Conservation (phyloP, 2,329 filamentous ascomycete species). For the Aschersonia sp. region DNA sequence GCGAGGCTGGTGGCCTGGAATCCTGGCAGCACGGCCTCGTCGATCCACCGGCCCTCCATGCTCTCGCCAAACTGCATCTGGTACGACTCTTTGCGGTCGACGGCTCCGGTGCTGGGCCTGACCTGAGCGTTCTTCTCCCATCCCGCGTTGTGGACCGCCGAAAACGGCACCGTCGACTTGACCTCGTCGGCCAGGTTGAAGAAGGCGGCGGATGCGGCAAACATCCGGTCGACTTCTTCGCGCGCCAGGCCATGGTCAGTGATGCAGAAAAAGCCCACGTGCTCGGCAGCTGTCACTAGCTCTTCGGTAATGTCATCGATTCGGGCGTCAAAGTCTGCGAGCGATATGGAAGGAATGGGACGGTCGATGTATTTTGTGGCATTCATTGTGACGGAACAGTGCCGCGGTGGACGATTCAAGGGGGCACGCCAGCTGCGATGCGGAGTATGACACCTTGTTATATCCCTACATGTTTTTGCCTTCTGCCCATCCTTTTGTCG, state of each 20-base stretch:
- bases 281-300: conserved; percentile 38
- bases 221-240: conserved; percentile 34
- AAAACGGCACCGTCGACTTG: conserved; percentile 39
- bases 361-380: conserved; percentile 24
- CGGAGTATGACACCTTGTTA: too few relatives aligned
- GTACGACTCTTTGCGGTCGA: conserved; percentile 47
- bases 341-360: conserved; percentile 30
- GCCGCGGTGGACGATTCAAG: background rate
- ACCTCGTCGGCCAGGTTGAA: conserved; percentile 34
- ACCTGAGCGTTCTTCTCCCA: conserved; percentile 47
- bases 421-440: background rate
- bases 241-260: conserved; percentile 37
- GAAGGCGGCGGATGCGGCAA: conserved; percentile 34
- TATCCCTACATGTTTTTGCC: too few relatives aligned
- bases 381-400: background rate
- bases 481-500: too few relatives aligned
- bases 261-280: conserved; percentile 45
- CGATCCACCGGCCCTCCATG: conserved; percentile 37
- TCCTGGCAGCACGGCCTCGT: conserved; percentile 28
- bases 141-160: conserved; percentile 36
- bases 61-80: conserved; percentile 46
- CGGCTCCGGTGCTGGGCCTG: conserved; percentile 41
- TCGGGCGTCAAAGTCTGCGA: conserved; percentile 35
- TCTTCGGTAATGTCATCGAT: conserved; percentile 37
- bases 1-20: conserved; percentile 28